Percentiles rank a stretch among this genome's conserved stretches.
Conservation (phyloP, 2,329 filamentous ascomycete genomes). For the Bipolaris cookei region DNA sequence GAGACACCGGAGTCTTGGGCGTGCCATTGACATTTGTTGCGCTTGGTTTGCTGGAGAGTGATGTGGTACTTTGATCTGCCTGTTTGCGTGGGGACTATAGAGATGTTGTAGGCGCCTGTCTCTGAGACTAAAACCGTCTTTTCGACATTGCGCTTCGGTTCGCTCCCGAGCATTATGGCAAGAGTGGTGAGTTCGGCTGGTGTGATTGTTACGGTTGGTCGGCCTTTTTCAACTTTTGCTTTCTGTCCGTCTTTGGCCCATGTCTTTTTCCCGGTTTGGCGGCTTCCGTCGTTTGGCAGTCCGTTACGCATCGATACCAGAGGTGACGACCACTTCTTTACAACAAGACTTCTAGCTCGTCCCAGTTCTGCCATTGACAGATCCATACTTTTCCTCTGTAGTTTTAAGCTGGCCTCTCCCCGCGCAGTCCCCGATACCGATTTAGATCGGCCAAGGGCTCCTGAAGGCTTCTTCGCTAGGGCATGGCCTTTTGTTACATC, state of each 20-base stretch:
- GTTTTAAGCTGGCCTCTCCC: conserved; percentile 16
- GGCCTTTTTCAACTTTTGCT: conserved; percentile 24
- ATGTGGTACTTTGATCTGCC: conserved; percentile 29
- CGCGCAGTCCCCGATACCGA: conserved; percentile 23
- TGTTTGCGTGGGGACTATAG: conserved; percentile 20
- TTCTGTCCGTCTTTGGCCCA: conserved; percentile 39
- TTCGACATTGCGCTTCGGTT: conserved; percentile 12
- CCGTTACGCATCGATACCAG: conserved; percentile 23
- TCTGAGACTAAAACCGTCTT: conserved; percentile 6
- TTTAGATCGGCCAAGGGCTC: conserved; percentile 24
- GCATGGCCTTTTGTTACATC: conserved; percentile 35
- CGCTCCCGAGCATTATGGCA: conserved; percentile 38
- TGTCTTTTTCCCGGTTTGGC: conserved; percentile 13
- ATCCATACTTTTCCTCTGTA: conserved; percentile 29
- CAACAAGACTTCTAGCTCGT: conserved; percentile 22
- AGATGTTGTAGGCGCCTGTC: conserved; percentile 39
- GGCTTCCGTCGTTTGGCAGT: conserved; percentile 9
- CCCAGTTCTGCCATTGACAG: conserved; percentile 24
- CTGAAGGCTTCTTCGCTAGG: conserved; percentile 19
- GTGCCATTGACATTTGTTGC: conserved; percentile 30
- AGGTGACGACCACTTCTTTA: conserved; percentile 21
- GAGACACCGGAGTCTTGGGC: conserved; percentile 35
- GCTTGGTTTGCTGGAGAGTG: conserved; percentile 33
- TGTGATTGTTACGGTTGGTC: conserved; percentile 26
- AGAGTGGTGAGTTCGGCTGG: conserved; percentile 36